Percentiles rank a stretch among this genome's conserved stretches.
phyloP scores from a whole-genome alignment of 2,329 filamentous ascomycete species.

The Phyllachora maydis region DNA sequence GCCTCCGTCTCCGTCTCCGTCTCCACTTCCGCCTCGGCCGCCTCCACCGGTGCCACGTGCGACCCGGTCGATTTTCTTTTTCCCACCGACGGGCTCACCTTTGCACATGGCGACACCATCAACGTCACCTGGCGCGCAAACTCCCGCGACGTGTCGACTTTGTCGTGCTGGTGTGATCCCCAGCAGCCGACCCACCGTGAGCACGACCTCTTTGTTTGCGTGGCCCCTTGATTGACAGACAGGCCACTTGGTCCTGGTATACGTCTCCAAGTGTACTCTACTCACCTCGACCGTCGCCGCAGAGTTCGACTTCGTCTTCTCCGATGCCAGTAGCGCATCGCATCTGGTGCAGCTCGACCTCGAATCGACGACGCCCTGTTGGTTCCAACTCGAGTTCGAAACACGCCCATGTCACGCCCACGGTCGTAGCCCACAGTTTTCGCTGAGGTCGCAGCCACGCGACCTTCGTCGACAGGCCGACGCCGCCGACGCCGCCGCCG shows the following conservation, averaged over 20 bases:
- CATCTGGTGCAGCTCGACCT: conserved; percentile 6
- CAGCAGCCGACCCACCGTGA: no score
- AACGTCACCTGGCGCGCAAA: conserved; percentile 7
- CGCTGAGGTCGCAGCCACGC: conserved; percentile 1
- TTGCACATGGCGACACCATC: conserved; percentile 7
- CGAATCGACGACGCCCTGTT: conserved; percentile 7
- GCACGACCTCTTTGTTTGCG: no score
- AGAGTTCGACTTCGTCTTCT: background rate
- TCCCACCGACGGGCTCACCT: conserved; percentile 3
- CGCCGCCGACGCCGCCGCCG: conserved; percentile 1
- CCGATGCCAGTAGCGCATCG: conserved; percentile 6
- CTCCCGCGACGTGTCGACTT: conserved; percentile 5
- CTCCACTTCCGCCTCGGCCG: no score
- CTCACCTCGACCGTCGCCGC: no score
- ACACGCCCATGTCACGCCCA: conserved; percentile 5
- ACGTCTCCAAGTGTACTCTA: no score
- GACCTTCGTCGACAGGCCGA: conserved; percentile 1
- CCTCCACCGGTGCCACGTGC: no score
- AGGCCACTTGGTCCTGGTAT: no score
- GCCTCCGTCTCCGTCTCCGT: no score
- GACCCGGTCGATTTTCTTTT: no score
- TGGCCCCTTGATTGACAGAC: no score
- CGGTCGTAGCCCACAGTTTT: conserved; percentile 4
- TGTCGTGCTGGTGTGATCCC: no score
- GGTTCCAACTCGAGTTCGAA: conserved; percentile 6